Percentiles rank a stretch among this genome's conserved stretches.
Evolutionary conservation across 805 yeast species (phyloP).

Genomic region (Candida michaelii): DNA sequence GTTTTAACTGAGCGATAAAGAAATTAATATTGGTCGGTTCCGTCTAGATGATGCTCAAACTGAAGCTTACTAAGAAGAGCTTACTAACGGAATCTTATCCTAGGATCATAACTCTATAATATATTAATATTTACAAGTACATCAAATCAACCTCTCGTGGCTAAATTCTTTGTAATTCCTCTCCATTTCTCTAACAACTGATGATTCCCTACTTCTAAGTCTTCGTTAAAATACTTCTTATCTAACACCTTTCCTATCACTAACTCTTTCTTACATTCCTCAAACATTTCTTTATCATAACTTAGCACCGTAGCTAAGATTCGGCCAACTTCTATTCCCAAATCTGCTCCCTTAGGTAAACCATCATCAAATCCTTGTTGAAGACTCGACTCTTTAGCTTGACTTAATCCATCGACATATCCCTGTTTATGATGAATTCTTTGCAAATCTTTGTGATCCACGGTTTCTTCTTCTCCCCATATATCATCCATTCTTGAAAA

Average conservation of each 20-base stretch:
- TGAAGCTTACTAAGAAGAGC: too few relatives aligned
- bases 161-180: neutral
- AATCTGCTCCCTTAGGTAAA: constrained; percentile 68
- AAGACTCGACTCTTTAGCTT: constrained; percentile 63
- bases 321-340: constrained; percentile 68
- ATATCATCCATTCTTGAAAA: constrained; percentile 21
- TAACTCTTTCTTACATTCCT: constrained; percentile 51
- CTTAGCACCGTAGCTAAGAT: constrained; percentile 48
- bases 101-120: too few relatives aligned
- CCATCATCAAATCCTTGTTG: constrained; percentile 84
- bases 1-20: too few relatives aligned
- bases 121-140: too few relatives aligned
- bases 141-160: neutral
- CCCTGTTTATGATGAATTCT: constrained; percentile 77
- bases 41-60: too few relatives aligned
- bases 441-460: constrained; percentile 27
- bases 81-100: too few relatives aligned
- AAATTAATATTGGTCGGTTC: too few relatives aligned
- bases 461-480: constrained; percentile 30
- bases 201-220: constrained; percentile 38
- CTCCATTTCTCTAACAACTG: constrained; percentile 48
- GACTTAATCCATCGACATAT: constrained; percentile 74
- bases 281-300: constrained; percentile 22
- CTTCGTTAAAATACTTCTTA: constrained; percentile 51
- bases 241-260: constrained; percentile 58